Conservation (phyloP, 1,284 basidiomycete genomes). For the Apiotrichum porosum region DNA sequence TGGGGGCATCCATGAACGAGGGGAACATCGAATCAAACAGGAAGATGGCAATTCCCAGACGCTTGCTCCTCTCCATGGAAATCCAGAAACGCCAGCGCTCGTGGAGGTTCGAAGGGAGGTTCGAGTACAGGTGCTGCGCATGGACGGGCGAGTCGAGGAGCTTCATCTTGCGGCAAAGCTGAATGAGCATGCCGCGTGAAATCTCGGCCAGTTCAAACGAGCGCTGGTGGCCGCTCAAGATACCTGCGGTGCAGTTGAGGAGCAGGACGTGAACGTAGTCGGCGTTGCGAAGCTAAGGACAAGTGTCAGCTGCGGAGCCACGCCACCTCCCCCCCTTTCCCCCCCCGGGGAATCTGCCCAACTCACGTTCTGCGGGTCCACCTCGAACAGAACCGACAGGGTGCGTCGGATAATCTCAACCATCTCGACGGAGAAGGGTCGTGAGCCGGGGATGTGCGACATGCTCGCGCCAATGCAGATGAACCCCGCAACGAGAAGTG, state of each 20-base stretch:
- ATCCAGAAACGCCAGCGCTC: conserved; percentile 23
- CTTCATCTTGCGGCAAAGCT: conserved; percentile 24
- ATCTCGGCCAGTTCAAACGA: conserved; percentile 25
- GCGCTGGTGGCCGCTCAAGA: conserved; percentile 23
- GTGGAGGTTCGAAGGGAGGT: background rate
- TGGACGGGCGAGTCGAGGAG: conserved; percentile 14
- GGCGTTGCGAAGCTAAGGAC: conserved; percentile 11
- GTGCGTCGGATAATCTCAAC: conserved; percentile 23
- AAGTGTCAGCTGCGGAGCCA: background rate
- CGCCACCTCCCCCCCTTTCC: too few relatives aligned
- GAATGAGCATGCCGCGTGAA: conserved; percentile 18
- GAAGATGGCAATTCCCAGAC: conserved; percentile 22
- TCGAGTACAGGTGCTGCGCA: background rate
- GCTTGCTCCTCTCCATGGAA: conserved; percentile 21
- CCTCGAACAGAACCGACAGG: conserved; percentile 18
- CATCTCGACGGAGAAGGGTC: conserved; percentile 15
- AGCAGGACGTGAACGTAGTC: conserved; percentile 21
- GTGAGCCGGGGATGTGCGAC: conserved; percentile 13
- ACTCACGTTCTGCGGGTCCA: conserved; percentile 22
- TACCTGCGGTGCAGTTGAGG: conserved; percentile 14
- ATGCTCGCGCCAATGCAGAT: conserved; percentile 23
- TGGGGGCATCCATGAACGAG: conserved; percentile 12
- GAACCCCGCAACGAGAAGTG: conserved; percentile 20
- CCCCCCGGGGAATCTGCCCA: background rate
- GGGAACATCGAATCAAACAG: conserved; percentile 18